Conservation (phyloP, 2,329 filamentous ascomycete genomes). For the Cercospora sp. region DNA sequence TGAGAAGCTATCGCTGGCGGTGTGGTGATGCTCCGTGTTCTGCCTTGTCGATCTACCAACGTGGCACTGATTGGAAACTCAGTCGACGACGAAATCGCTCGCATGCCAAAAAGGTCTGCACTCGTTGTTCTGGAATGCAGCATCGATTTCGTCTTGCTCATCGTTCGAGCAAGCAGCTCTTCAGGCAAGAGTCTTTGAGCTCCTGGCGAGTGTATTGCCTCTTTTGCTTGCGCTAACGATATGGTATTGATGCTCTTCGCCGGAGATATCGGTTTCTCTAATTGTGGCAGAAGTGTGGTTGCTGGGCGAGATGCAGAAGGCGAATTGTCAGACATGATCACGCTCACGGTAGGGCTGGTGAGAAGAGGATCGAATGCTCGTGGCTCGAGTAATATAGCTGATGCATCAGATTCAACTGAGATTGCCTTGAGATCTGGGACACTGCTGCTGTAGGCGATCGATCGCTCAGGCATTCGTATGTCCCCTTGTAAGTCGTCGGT, state of each 20-base stretch:
- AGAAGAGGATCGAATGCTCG: conserved; percentile 35
- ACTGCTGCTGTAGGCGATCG: conserved; percentile 36
- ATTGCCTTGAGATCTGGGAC: conserved; percentile 30
- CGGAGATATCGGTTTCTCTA: background rate
- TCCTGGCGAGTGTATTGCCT: conserved; percentile 31
- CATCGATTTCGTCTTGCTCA: conserved; percentile 24
- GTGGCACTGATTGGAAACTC: conserved; percentile 10
- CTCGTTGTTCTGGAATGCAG: conserved; percentile 25
- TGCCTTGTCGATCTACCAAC: conserved; percentile 26
- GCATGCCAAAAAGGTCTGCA: conserved; percentile 17
- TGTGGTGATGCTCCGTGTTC: conserved; percentile 18
- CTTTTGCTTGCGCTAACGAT: conserved; percentile 35
- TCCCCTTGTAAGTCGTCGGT: conserved; percentile 30
- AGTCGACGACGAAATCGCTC: background rate
- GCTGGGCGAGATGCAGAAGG: conserved; percentile 7
- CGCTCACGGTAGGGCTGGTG: conserved; percentile 30
- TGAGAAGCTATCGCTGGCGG: conserved; percentile 4
- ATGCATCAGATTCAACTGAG: background rate
- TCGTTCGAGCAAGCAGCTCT: conserved; percentile 33
- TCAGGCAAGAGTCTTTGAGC: conserved; percentile 37
- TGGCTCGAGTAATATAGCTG: conserved; percentile 27
- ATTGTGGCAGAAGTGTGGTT: conserved; percentile 20
- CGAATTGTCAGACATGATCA: conserved; percentile 10
- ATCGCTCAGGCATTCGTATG: conserved; percentile 29
- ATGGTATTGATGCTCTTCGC: conserved; percentile 29